phyloP scores from a whole-genome alignment of 345 rosid species.

The Kernera saxatilis region DNA sequence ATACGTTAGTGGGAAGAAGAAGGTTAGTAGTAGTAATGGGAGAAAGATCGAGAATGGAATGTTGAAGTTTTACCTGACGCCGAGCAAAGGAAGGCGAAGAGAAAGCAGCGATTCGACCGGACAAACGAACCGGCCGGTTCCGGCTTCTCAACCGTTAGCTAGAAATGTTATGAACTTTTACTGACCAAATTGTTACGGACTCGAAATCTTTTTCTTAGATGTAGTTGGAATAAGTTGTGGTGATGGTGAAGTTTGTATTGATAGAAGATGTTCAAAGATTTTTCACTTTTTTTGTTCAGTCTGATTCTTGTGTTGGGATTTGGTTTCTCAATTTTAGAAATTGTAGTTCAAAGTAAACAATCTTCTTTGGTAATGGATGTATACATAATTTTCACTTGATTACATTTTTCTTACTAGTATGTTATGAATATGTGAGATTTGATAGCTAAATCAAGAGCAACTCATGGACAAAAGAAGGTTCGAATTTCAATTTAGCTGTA shows the following conservation, averaged over 20 bases:
- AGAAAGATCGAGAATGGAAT: conserved; percentile 75
- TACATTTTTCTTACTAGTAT: neutral
- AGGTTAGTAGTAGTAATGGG: conserved; percentile 40
- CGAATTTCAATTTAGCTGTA: neutral
- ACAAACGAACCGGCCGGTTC: conserved; percentile 39
- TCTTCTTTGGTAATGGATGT: neutral
- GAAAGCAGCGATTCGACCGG: conserved; percentile 37
- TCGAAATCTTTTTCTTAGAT: neutral
- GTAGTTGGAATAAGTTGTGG: conserved; percentile 20
- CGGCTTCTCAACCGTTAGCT: conserved; percentile 62
- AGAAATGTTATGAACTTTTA: conserved; percentile 72
- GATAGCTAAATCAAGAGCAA: conserved; percentile 19
- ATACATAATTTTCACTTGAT: neutral
- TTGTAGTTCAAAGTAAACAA: neutral
- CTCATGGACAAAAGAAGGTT: conserved; percentile 12
- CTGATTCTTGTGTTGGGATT: conserved; percentile 3
- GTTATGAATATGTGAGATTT: conserved; percentile 4
- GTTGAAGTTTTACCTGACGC: conserved; percentile 74
- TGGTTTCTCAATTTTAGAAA: neutral
- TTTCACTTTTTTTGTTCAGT: neutral
- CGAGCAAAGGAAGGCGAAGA: conserved; percentile 63
- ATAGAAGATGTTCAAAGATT: conserved; percentile 5
- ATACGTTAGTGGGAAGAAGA: conserved; percentile 56
- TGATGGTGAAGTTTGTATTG: conserved; percentile 3
- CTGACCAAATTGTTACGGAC: conserved; percentile 34